Evolutionary conservation across 768 basidiomycete species (phyloP), one percentile per base, ranked within the genome.

Genomic region (Serendipita indica): DNA sequence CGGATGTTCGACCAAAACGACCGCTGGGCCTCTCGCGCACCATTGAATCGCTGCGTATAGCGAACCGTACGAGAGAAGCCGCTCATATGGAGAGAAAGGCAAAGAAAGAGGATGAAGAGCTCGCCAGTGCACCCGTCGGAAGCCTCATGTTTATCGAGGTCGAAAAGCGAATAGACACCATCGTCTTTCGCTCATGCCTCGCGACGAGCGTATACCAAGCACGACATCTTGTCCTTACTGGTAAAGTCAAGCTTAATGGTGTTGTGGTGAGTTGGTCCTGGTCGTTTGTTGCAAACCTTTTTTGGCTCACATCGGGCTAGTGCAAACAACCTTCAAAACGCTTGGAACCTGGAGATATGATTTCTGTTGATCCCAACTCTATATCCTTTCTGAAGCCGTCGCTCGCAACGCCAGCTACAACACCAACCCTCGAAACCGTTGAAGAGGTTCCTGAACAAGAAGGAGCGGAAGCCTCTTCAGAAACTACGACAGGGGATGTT

Each of bases 121-220:
- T 81, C 64, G 83, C 80, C 1, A 77, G 88, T 64, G 84, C 91
- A 16, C 96, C 96, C 3, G 86, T 98, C 14, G 90, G 89, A 54
- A 91, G 88, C 68, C 79, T 99, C 78, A 93, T 98, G 88, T 88
- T 93, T 69, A 70, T 80, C 0, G 90, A 97, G 70, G 78, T 98
- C n/a, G 96, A 99, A 75, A 77, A 92, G 67, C 70, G 96, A 69
- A 78, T 99, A 68, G 96, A 99, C 66, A 84, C 90, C 43, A 80
- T 97, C 68, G 72, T 98, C 54, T 98, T 97, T 72, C 75, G 93
- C 49, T 79, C 80, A 59, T 94, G 93, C 68, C 83, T 98, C 64
- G 85, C 84, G 28, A 79, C 81, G 61, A 91, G 87, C 66, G 85
- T 93, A 46, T 96, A 92, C 69, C 84, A 90, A 64, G 96, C 96